Base-by-base conservation (phyloP, 768 basidiomycete species). In the Roridomyces roridus region DNA sequence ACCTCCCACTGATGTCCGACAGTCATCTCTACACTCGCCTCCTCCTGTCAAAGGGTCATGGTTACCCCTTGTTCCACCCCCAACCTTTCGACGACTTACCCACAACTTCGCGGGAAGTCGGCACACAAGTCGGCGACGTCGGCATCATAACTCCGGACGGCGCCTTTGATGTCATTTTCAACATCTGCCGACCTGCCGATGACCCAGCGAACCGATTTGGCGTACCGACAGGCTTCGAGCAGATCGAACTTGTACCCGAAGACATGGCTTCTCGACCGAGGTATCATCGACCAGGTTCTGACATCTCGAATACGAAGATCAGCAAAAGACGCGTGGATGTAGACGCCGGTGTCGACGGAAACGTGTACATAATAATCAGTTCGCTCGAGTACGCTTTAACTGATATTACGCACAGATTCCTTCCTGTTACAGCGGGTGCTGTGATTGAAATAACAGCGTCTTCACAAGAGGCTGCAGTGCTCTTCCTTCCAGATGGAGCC, bases 151-250 rank as follows among this genome's bases (percentile, higher is more conserved):
- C 51, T 11, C 6, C 46, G 17, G 61, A 63, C 35, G 61, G 61
- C 18, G 21, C 43, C 20, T 63, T 63, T 31, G 53, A 50, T 20
- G 37, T 31, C 31, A 39, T 63, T 14, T 63, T 63, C 61, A 63
- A 63, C 31, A 50, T 59, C 34, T 56, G 57, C 31, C 24, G 35
- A 23, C 20, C 57, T 10, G 29, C 52, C 20, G 36, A 47, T 37
- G 39, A 59, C 40, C 47, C 57, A 5, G 18, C 41, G 15, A 35
- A 58, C 23, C n/a, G 41, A 17, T 25, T 43, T 36, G 31, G 53
- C 7, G 53, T 55, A 26, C 53, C 53, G 15, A 31, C 48, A 3
- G 46, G 31, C 9, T 57, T 57, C 34, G 42, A 51, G 50, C 48
- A 43, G 39, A 42, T 57, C 25, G 2, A 34, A 3, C 42, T 46